phyloP scores from a whole-genome alignment of 208 protist genomes.

The Herpetomonas tarakana region DNA sequence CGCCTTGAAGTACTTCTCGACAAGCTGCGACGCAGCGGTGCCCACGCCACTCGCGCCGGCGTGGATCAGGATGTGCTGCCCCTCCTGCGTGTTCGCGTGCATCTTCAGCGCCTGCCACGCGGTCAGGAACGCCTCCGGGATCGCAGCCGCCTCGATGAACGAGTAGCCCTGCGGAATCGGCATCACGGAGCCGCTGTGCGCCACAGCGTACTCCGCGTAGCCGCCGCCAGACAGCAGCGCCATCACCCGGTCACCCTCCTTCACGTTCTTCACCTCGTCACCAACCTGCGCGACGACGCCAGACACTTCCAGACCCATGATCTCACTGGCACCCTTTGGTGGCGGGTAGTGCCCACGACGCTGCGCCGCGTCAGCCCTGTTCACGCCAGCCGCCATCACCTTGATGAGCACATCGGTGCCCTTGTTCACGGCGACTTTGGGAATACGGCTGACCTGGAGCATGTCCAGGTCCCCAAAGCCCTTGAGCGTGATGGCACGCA shows the following conservation, averaged over 20 bases:
- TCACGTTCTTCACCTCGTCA: constrained; percentile 50
- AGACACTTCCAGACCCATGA: constrained; percentile 90
- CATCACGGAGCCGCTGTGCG: constrained; percentile 74
- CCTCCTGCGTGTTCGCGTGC: constrained; percentile 54
- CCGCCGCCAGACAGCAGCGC: constrained; percentile 85
- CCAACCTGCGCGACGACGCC: constrained; percentile 78
- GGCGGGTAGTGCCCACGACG: constrained; percentile 84
- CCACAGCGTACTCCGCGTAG: constrained; percentile 90
- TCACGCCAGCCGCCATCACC: constrained; percentile 86
- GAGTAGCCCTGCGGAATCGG: constrained; percentile 74
- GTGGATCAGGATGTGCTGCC: constrained; percentile 84
- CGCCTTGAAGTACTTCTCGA: constrained; percentile 73
- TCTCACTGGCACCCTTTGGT: constrained; percentile 68
- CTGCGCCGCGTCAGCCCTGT: constrained; percentile 84
- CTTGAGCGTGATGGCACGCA: constrained; percentile 78
- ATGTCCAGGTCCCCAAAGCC: constrained; percentile 63
- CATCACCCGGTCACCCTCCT: constrained; percentile 87
- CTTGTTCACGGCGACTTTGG: constrained; percentile 25
- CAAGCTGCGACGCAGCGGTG: constrained; percentile 75
- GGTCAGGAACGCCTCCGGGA: constrained; percentile 92
- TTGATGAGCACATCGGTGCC: constrained; percentile 76
- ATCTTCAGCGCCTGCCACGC: constrained; percentile 87
- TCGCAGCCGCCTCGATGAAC: constrained; percentile 85
- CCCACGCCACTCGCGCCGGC: constrained; percentile 90
- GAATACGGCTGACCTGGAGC: constrained; percentile 51